Base-by-base conservation (phyloP, 2,329 filamentous ascomycete species). In the Microcera coccophila region DNA sequence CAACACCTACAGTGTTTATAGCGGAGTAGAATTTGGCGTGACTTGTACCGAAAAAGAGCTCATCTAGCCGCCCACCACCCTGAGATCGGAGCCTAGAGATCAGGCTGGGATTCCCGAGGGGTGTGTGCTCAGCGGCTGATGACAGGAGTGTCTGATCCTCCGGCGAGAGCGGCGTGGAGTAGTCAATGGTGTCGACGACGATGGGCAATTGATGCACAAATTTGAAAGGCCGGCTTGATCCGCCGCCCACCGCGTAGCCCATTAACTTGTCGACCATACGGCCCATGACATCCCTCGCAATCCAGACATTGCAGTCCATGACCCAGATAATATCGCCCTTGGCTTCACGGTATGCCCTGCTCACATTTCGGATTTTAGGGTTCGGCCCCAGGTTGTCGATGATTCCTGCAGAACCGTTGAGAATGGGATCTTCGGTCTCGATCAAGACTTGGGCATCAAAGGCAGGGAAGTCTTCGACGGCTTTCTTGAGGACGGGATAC, bases 11-110 rank as follows among this genome's bases (percentile, higher is more conserved):
- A 0, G 88, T 87, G 67, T 97, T 97, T 75, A 98, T 98, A 48
- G 91, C 93, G 8, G 85, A 85, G 70, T 98, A 98, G 74, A 98
- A 97, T 62, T 98, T 98, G 55, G 90, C 89, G 64, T 98, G 93
- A 0, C 89, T 82, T 0, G 90, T 93, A 1, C 89, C 84, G 76
- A 98, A 86, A 70, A 97, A 98, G 66, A 91, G 81, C 62, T 98
- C 93, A 62, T 98, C 93, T 0, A 98, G 75, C 1, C 90, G 79
- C 5, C 90, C 90, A 17, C 94, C 93, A 26, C 82, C 82, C 31
- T 70, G 66, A 8, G 61, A 54, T 52, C 52, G 56, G 12, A 69
- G 54, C 14, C 60, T 57, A 4, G 62, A 54, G 2, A 64, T 18
- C 24, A 63, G 22, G 28, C 37, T 45, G 5, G 50, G 38, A 11